These are phyloP conservation scores for Kazachstania martiniae DNA, from an alignment of 805 yeast species.

Conservation along the genomic window DNA sequence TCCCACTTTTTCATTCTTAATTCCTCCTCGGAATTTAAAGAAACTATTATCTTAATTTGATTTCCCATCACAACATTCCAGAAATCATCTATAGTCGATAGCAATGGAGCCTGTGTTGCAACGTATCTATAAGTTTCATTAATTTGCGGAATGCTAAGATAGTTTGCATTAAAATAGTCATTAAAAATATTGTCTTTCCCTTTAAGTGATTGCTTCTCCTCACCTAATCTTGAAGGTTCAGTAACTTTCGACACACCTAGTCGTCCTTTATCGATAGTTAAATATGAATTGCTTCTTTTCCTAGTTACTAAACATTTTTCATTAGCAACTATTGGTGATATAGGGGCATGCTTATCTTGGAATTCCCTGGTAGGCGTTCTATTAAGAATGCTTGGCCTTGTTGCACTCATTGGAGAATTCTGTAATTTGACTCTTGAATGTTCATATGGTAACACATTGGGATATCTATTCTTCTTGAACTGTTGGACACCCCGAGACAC, in stretches of 20 bases:
- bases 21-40: conserved; percentile 68
- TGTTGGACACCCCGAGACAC: conserved; percentile 68
- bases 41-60: conserved; percentile 56
- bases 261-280: neutral
- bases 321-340: neutral
- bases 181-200: neutral
- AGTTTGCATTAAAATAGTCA: conserved; percentile 86
- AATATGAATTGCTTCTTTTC: neutral
- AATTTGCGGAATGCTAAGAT: conserved; percentile 35
- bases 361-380: too few relatives aligned
- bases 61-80: conserved; percentile 74
- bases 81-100: conserved; percentile 71
- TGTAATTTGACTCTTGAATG: conserved; percentile 58
- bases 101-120: conserved; percentile 86
- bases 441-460: conserved; percentile 77
- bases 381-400: neutral
- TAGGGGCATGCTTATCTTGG: neutral
- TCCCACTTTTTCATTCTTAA: conserved; percentile 70
- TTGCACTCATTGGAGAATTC: conserved; percentile 20
- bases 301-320: neutral
- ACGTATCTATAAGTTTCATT: conserved; percentile 41
- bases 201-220: neutral
- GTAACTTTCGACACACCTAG: neutral
- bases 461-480: conserved; percentile 72
- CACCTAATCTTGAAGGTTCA: neutral